A percentile compares a stretch with the other conserved stretches of the same genome.
These are phyloP conservation scores for Cerrena zonata DNA, from an alignment of 1,284 basidiomycete species.

Conservation along the genomic window DNA sequence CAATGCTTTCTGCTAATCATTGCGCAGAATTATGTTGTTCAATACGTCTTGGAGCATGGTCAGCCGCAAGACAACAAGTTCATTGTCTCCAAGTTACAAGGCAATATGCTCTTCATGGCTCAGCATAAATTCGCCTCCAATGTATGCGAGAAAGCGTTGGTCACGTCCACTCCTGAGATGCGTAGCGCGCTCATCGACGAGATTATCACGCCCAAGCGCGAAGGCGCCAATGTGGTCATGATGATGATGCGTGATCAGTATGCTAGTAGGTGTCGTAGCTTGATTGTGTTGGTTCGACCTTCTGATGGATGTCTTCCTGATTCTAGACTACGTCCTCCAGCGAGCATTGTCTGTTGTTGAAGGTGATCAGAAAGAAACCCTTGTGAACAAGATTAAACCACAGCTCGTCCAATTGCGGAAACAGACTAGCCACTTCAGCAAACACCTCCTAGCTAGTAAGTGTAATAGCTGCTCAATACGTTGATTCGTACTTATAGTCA, in stretches of 20 bases:
- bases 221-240: constrained; percentile 59
- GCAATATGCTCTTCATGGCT: constrained; percentile 75
- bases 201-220: constrained; percentile 62
- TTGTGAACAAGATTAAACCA: constrained; percentile 60
- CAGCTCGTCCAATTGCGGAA: constrained; percentile 68
- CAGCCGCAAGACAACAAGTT: constrained; percentile 61
- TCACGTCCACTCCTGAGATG: constrained; percentile 58
- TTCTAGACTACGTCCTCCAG: constrained; percentile 77
- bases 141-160: constrained; percentile 89
- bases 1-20: neutral
- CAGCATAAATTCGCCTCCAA: constrained; percentile 96
- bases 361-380: constrained; percentile 60
- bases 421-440: constrained; percentile 67
- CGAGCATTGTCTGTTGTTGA: constrained; percentile 68
- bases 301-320: constrained; percentile 1
- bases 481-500: constrained; percentile 4
- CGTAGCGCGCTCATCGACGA: constrained; percentile 74
- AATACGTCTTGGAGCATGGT: constrained; percentile 86
- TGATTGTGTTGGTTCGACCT: constrained; percentile 13
- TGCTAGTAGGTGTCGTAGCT: constrained; percentile 56
- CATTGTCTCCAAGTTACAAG: constrained; percentile 70
- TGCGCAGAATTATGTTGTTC: constrained; percentile 87
- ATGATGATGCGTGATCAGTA: constrained; percentile 89
- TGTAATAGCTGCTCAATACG: constrained; percentile 14
- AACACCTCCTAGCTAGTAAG: constrained; percentile 76